Conservation (phyloP, 2,329 filamentous ascomycete species). For the Neonectria hederae region DNA sequence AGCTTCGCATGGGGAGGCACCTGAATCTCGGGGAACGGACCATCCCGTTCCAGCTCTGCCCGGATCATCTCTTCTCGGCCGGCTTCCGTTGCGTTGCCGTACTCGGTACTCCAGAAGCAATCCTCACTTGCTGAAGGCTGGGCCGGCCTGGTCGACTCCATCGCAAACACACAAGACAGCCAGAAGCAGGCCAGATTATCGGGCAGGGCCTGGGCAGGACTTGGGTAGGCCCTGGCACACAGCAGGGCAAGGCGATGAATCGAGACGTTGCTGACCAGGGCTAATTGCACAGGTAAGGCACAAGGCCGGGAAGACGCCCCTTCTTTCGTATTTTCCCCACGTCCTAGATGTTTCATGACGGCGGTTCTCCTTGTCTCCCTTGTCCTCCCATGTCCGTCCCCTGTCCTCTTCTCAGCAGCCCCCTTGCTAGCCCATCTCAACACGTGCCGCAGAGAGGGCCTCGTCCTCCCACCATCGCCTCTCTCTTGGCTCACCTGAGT, state of each 20-base stretch:
- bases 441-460: constrained; percentile 37
- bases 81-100: constrained; percentile 8
- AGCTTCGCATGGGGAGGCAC: constrained; percentile 17
- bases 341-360: constrained; percentile 41
- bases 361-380: constrained; percentile 29
- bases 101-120: not conserved
- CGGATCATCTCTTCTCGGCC: constrained; percentile 27
- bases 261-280: constrained; percentile 4
- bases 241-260: not conserved
- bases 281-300: constrained; percentile 16
- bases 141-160: constrained; percentile 4
- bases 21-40: constrained; percentile 39
- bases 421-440: constrained; percentile 19
- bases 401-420: constrained; percentile 11
- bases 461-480: constrained; percentile 18
- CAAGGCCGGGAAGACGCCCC: constrained; percentile 16
- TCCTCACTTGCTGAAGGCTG: constrained; percentile 5
- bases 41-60: constrained; percentile 36
- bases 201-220: not conserved
- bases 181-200: not conserved
- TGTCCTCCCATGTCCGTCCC: constrained; percentile 28
- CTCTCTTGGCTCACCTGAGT: not conserved
- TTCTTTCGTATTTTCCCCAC: constrained; percentile 44
- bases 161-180: not conserved
- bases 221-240: not conserved